Evolutionary conservation across 1,139 yeast genomes (phyloP), one percentile per base, ranked within the genome.

Genomic region (Blastobotrys indianensis): DNA sequence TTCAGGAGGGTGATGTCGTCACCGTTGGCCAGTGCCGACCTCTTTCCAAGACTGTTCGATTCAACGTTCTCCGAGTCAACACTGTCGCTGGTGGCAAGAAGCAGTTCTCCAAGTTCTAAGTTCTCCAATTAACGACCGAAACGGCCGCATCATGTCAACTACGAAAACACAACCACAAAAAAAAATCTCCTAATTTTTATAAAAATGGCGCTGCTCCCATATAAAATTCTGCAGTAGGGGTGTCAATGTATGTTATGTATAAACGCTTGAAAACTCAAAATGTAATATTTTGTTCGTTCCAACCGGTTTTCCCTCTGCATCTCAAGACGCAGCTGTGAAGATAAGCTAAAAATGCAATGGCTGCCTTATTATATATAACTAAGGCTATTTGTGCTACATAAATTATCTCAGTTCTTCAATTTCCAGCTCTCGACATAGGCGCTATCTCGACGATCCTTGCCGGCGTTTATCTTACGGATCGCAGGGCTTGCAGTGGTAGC

Each of bases 11-110:
- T 81, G 99, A 94, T 72, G 80, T 85, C 64, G 98, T 94, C 69
- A 90, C 95, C 67, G 97, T 92, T 74, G 99, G 99, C 74, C 98
- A 94, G 82, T 92, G 98, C 85, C 92, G 98, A 82, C 99, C 99
- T 70, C 79, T 92, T 73, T 92, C 98, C 70, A 92, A 92, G 88
- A 92, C 99, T 66, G 97, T 92, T 70, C 90, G 98, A 85, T 92
- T 92, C 85, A 92, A 94, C 83, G 99, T 92, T 70, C 80, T 92
- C 73, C 88, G 90, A 79, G 95, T 92, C 70, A 79, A 92, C 71
- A 79, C 90, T 70, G 80, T 94, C 70, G 79, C 80, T 69, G 85
- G 92, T 73, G 82, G 84, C 75, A 64, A 64, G 67, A 88, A 90
- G 85, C 88, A 86, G 79, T 92, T 92, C 82, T 67, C 90, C 76